Evolutionary conservation across 257 asterid genomes (phyloP).

Genomic region (Penstemon eatonii): DNA sequence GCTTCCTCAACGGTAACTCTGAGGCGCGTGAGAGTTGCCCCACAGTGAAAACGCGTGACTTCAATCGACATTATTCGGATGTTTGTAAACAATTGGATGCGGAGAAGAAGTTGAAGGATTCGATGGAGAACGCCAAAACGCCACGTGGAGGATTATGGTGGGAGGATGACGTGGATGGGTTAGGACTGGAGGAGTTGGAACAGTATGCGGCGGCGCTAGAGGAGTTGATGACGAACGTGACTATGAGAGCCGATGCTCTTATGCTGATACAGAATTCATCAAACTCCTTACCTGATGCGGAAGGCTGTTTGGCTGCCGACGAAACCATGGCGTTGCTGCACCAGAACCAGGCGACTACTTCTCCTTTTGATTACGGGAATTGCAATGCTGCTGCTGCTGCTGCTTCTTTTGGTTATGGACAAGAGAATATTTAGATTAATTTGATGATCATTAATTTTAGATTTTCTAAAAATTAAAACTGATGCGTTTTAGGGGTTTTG

Average conservation of each 20-base stretch:
- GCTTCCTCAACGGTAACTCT: slow-evolving; percentile 22
- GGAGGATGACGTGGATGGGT: slow-evolving; percentile 27
- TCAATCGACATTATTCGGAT: slow-evolving; percentile 35
- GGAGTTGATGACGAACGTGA: slow-evolving; percentile 32
- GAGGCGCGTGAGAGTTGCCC: not conserved
- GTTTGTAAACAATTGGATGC: slow-evolving; percentile 30
- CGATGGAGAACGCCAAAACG: slow-evolving; percentile 36
- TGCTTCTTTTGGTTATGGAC: too few species aligned
- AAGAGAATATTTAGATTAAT: too few species aligned
- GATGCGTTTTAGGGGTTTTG: too few species aligned
- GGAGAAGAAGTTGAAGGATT: slow-evolving; percentile 40
- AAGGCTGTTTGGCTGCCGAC: not conserved
- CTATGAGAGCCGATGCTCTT: slow-evolving; percentile 31
- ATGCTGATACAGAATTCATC: slow-evolving; percentile 16
- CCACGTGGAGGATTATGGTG: too few species aligned
- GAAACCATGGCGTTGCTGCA: too few species aligned
- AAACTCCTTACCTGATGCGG: slow-evolving; percentile 25
- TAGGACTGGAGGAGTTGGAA: slow-evolving; percentile 42
- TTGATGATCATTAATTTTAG: too few species aligned
- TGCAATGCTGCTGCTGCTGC: too few species aligned
- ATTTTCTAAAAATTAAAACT: too few species aligned
- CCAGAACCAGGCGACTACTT: too few species aligned
- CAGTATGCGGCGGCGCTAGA: slow-evolving; percentile 42
- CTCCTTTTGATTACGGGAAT: too few species aligned
- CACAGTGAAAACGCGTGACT: slow-evolving; percentile 20